These are phyloP conservation scores for Paracamarosporium sp. DNA, from an alignment of 2,329 filamentous ascomycete genomes.

Conservation along the genomic window DNA sequence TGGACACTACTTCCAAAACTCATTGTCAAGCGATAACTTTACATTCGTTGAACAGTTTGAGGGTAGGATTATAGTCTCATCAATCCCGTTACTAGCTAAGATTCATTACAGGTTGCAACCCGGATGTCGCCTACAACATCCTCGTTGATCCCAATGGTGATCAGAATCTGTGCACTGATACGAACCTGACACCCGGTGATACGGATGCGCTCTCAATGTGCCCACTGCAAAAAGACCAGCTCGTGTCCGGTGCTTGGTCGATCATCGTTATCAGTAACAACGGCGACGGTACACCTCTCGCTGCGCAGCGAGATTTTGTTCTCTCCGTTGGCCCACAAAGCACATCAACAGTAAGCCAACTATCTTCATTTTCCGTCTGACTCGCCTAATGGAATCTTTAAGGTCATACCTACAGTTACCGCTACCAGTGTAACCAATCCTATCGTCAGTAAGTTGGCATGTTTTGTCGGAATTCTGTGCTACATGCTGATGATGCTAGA, in stretches of 20 bases:
- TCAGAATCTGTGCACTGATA: slow-evolving; percentile 46
- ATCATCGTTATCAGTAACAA: slow-evolving; percentile 52
- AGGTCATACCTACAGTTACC: slow-evolving; percentile 9
- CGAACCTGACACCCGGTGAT: slow-evolving; percentile 44
- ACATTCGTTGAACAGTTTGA: slow-evolving; percentile 50
- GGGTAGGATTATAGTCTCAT: slow-evolving; percentile 17
- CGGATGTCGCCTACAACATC: slow-evolving; percentile 46
- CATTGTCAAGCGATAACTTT: slow-evolving; percentile 45
- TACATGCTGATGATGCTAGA: background rate
- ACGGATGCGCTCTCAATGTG: slow-evolving; percentile 46
- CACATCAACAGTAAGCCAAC: slow-evolving; percentile 32
- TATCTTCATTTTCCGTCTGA: background rate
- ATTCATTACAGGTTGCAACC: slow-evolving; percentile 36
- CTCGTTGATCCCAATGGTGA: slow-evolving; percentile 48
- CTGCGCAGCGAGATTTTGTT: slow-evolving; percentile 49
- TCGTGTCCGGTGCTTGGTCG: slow-evolving; percentile 47
- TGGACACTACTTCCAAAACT: slow-evolving; percentile 52
- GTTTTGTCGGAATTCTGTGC: background rate
- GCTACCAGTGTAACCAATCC: slow-evolving; percentile 10
- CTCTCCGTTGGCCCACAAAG: slow-evolving; percentile 45
- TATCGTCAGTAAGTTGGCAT: slow-evolving; percentile 14
- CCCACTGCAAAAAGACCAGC: slow-evolving; percentile 43
- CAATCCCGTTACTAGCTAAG: background rate
- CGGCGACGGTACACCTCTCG: slow-evolving; percentile 46
- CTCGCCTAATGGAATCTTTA: background rate